These are phyloP conservation scores for Besnoitia besnoiti DNA, from an alignment of 169 alveolate species.

Conservation along the genomic window DNA sequence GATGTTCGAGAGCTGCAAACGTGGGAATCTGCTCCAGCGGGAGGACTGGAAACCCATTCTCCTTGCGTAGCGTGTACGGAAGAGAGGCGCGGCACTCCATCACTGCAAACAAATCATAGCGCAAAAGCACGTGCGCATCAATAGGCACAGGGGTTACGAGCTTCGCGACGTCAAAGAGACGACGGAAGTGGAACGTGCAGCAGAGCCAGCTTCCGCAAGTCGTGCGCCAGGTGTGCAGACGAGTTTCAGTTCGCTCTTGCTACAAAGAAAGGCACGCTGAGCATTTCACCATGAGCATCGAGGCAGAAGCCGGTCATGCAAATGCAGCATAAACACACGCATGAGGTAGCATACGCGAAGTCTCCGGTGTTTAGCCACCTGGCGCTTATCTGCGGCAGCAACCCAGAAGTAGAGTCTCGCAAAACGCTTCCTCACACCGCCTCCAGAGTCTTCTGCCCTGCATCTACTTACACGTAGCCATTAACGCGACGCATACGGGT, in stretches of 20 bases:
- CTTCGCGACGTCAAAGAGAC: neutral
- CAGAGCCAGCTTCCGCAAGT: no score
- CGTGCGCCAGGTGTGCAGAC: no score
- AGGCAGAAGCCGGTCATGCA: no score
- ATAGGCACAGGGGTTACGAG: neutral
- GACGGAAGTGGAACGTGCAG: neutral
- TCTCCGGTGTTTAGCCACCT: no score
- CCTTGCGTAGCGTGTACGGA: neutral
- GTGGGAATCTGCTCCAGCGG: neutral
- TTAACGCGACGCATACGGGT: neutral
- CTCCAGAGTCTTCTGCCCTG: neutral
- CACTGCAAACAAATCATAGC: neutral
- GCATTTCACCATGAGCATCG: no score
- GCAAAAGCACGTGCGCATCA: neutral
- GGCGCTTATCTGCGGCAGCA: no score
- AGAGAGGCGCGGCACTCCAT: slow-evolving; percentile 19
- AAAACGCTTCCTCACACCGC: neutral
- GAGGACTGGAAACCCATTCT: neutral
- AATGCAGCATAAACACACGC: no score
- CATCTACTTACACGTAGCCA: neutral
- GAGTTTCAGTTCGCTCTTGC: no score
- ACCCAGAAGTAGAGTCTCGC: no score
- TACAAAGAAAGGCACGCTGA: no score
- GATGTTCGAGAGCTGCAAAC: neutral
- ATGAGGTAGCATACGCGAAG: no score